These are phyloP conservation scores for Cadophora sp. DNA, from an alignment of 2,329 filamentous ascomycete genomes.

Conservation along the genomic window DNA sequence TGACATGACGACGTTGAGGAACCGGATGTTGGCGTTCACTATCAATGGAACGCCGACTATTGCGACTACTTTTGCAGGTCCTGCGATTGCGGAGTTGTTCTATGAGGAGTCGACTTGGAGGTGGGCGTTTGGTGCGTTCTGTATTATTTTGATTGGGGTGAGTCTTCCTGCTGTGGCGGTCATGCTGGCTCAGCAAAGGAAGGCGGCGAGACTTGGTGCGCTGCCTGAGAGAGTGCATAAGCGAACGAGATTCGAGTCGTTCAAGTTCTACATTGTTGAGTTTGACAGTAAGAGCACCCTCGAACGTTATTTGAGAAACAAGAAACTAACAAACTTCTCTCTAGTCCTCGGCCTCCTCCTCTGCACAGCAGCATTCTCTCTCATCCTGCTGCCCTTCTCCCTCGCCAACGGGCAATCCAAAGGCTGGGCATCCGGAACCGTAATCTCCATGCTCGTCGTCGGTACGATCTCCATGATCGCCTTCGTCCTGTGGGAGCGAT, in stretches of 20 bases:
- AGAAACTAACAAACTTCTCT: no score
- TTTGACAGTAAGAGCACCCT: constrained; percentile 31
- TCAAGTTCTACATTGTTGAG: constrained; percentile 61
- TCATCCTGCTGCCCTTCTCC: constrained; percentile 37
- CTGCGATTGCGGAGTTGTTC: constrained; percentile 57
- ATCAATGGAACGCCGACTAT: constrained; percentile 53
- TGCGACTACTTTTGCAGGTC: constrained; percentile 66
- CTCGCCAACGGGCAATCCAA: constrained; percentile 29
- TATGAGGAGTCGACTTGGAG: constrained; percentile 62
- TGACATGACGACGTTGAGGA: constrained; percentile 70
- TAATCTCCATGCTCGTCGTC: constrained; percentile 61
- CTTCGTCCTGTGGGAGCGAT: constrained; percentile 64
- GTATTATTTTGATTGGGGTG: constrained; percentile 65
- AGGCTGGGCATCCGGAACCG: constrained; percentile 55
- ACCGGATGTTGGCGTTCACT: constrained; percentile 53
- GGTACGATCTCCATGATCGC: constrained; percentile 60
- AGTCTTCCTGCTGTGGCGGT: constrained; percentile 64
- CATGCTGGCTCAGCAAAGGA: constrained; percentile 56
- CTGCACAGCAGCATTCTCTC: constrained; percentile 27
- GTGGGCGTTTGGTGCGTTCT: constrained; percentile 72
- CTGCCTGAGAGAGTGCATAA: constrained; percentile 49
- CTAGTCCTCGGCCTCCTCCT: constrained; percentile 33
- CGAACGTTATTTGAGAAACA: background rate
- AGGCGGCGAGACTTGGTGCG: constrained; percentile 62
- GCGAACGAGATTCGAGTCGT: constrained; percentile 54